Percentiles rank a stretch among this genome's conserved stretches.
Conservation (phyloP, 768 basidiomycete species). For the Boletus sensibilis region DNA sequence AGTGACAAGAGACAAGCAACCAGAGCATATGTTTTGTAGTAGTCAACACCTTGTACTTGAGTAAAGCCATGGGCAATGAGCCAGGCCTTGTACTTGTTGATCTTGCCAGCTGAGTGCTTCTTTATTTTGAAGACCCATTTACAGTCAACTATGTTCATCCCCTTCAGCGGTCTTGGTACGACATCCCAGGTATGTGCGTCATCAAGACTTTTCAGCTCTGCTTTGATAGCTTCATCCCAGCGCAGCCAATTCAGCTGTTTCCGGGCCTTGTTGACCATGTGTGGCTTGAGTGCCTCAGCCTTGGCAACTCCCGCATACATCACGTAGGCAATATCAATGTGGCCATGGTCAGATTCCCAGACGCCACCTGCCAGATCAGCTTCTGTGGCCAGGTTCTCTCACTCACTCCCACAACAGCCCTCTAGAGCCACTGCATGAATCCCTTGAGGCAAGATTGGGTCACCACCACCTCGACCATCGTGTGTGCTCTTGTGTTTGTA, state of each 20-base stretch:
- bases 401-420: no score
- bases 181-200: not conserved
- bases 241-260: not conserved
- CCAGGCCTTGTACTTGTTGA: not conserved
- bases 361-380: no score
- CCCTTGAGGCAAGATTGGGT: not conserved
- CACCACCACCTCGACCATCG: not conserved
- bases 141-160: not conserved
- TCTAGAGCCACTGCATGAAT: not conserved
- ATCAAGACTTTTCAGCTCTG: not conserved
- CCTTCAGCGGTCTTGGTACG: not conserved
- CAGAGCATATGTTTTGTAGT: not conserved
- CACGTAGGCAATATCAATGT: no score
- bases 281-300: no score
- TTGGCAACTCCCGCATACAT: no score
- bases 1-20: no score
- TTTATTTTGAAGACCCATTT: not conserved
- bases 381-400: no score
- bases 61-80: not conserved
- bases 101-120: not conserved
- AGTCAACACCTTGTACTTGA: no score
- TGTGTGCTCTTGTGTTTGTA: rapidly evolving
- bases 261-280: not conserved
- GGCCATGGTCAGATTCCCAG: no score
- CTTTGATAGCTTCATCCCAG: not conserved